These are phyloP conservation scores for Termitomyces sp. DNA, from an alignment of 768 basidiomycete species.

Conservation along the genomic window DNA sequence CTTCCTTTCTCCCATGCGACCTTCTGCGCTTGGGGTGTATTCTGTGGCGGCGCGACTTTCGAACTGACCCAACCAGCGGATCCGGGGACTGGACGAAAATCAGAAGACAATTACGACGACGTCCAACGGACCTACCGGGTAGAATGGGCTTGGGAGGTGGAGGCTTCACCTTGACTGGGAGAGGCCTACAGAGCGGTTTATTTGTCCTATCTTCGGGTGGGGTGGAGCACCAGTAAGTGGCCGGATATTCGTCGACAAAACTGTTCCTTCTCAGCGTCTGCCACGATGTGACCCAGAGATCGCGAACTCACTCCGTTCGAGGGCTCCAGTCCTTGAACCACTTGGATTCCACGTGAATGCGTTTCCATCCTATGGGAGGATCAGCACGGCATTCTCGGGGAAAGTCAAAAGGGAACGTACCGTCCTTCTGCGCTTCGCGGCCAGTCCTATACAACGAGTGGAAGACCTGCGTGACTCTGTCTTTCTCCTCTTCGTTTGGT, in stretches of 20 bases:
- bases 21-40: constrained; percentile 8
- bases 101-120: background rate
- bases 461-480: constrained; percentile 36
- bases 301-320: constrained; percentile 26
- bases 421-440: constrained; percentile 48
- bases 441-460: constrained; percentile 37
- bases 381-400: background rate
- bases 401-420: constrained; percentile 23
- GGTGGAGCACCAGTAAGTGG: constrained; percentile 34
- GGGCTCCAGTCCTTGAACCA: constrained; percentile 42
- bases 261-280: constrained; percentile 11
- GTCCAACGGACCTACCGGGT: constrained; percentile 20
- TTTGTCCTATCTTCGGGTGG: constrained; percentile 42
- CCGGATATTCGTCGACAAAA: constrained; percentile 37
- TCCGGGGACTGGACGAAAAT: constrained; percentile 29
- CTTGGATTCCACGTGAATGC: constrained; percentile 33
- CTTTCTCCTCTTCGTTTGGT: constrained; percentile 33
- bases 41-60: constrained; percentile 5
- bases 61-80: constrained; percentile 29
- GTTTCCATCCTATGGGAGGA: constrained; percentile 43
- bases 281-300: background rate
- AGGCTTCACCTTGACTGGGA: constrained; percentile 31
- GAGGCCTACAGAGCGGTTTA: constrained; percentile 40
- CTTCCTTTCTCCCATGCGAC: constrained; percentile 18
- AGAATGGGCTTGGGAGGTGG: constrained; percentile 24